Evolutionary conservation across 352 stramenopile species (phyloP).

Genomic region (Phytophthora pinifolia): DNA sequence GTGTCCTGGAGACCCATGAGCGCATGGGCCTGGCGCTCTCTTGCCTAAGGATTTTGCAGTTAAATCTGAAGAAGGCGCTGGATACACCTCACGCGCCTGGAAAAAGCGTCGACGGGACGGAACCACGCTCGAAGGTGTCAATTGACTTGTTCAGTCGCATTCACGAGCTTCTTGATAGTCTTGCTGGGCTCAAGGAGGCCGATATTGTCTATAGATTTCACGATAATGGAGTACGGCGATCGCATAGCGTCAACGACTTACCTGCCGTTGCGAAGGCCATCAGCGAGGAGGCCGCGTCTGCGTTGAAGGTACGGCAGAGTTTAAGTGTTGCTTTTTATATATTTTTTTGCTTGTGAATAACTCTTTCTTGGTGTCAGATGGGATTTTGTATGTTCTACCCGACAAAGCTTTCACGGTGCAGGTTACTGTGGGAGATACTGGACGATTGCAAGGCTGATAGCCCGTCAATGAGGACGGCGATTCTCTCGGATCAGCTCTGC

Average conservation of each 20-base stretch:
- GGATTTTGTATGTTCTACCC: constrained; percentile 57
- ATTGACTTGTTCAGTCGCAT: constrained; percentile 14
- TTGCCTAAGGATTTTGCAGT: constrained; percentile 46
- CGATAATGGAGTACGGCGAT: background rate
- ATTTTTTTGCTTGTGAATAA: background rate
- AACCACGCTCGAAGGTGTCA: background rate
- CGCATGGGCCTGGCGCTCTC: constrained; percentile 34
- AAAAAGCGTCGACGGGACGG: background rate
- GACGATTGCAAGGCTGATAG: constrained; percentile 10
- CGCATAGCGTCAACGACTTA: constrained; percentile 1
- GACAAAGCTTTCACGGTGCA: constrained; percentile 6
- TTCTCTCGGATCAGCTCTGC: constrained; percentile 27
- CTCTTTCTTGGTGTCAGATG: constrained; percentile 30
- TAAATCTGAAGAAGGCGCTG: constrained; percentile 39
- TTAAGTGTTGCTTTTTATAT: background rate
- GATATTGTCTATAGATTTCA: constrained; percentile 11
- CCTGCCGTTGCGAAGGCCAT: constrained; percentile 24
- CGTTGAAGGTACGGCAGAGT: constrained; percentile 39
- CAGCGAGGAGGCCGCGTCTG: constrained; percentile 38
- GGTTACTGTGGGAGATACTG: constrained; percentile 25
- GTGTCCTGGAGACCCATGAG: constrained; percentile 8
- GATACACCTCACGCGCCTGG: background rate
- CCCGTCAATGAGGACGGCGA: constrained; percentile 27
- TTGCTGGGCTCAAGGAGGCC: constrained; percentile 9
- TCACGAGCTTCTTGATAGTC: constrained; percentile 23